Percentiles rank a stretch among this genome's conserved stretches.
Conservation (phyloP, 1,284 basidiomycete genomes). For the Irpex sp. region DNA sequence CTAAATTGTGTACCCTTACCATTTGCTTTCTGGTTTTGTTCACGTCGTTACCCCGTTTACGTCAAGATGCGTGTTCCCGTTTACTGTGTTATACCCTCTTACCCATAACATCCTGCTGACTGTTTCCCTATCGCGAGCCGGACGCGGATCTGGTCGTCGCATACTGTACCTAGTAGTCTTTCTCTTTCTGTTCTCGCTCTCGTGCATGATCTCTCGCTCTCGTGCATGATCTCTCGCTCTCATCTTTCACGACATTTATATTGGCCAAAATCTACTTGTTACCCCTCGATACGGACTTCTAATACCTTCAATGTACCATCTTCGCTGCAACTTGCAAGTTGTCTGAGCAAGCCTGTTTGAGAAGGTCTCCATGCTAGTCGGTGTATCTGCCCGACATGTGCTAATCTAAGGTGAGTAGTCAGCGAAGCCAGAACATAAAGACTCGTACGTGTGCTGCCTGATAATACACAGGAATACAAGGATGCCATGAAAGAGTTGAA, state of each 20-base stretch:
- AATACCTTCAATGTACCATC: constrained; percentile 77
- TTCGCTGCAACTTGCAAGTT: constrained; percentile 64
- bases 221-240: background rate
- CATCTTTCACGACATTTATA: constrained; percentile 30
- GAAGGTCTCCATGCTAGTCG: constrained; percentile 62
- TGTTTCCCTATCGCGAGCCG: constrained; percentile 64
- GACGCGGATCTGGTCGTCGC: constrained; percentile 37
- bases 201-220: no score
- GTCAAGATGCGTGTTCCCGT: constrained; percentile 36
- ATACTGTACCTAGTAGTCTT: constrained; percentile 67
- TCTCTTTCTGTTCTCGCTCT: no score
- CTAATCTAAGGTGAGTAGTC: constrained; percentile 37
- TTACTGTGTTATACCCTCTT: constrained; percentile 67
- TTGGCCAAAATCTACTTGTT: constrained; percentile 34
- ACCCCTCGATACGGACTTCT: constrained; percentile 43
- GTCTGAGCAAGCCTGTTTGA: constrained; percentile 17
- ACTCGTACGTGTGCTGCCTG: no score
- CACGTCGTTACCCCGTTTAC: constrained; percentile 36
- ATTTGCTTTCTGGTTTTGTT: constrained; percentile 33
- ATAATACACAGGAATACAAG: no score
- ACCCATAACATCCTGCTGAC: constrained; percentile 46
- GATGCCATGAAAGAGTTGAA: no score
- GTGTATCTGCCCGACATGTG: constrained; percentile 69
- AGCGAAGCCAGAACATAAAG: no score
- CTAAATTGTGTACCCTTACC: constrained; percentile 76